A percentile compares a stretch with the other conserved stretches of the same genome.
phyloP scores from a whole-genome alignment of 2,329 filamentous ascomycete species.

The Xylaria sp. region DNA sequence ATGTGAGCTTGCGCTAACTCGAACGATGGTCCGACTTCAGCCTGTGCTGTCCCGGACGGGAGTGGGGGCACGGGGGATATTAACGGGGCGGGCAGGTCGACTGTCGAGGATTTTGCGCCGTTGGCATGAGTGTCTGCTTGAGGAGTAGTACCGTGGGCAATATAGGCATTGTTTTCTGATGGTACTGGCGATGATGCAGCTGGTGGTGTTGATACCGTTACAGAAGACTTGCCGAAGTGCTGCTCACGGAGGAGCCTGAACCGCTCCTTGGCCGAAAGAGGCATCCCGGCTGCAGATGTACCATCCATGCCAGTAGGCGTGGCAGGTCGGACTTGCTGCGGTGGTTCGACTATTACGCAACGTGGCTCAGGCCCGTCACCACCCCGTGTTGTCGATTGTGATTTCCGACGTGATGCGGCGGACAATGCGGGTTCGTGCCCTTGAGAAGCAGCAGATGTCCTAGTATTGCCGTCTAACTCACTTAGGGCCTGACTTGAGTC shows the following conservation, averaged over 20 bases:
- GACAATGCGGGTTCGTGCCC: slow-evolving; percentile 12
- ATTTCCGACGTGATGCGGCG: neutral
- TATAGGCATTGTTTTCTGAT: slow-evolving; percentile 1
- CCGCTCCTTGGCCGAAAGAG: slow-evolving; percentile 42
- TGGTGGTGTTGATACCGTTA: slow-evolving; percentile 14
- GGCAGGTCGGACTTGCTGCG: slow-evolving; percentile 4
- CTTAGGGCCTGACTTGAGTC: slow-evolving; percentile 43
- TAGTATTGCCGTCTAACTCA: slow-evolving; percentile 44
- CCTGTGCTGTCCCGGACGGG: slow-evolving; percentile 25
- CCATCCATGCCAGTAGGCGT: slow-evolving; percentile 40
- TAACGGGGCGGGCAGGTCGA: slow-evolving; percentile 3
- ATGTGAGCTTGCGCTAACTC: slow-evolving; percentile 6
- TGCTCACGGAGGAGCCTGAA: slow-evolving; percentile 39
- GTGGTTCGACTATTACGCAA: slow-evolving; percentile 5
- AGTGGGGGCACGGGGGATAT: slow-evolving; percentile 32
- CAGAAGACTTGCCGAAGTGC: slow-evolving; percentile 33
- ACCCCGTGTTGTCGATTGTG: neutral
- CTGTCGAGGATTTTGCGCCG: neutral
- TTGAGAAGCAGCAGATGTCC: slow-evolving; percentile 38
- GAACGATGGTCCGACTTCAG: slow-evolving; percentile 22
- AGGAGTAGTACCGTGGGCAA: slow-evolving; percentile 19
- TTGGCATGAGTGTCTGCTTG: slow-evolving; percentile 16
- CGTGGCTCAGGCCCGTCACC: neutral
- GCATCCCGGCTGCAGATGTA: slow-evolving; percentile 27
- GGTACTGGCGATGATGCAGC: slow-evolving; percentile 15